phyloP scores from a whole-genome alignment of 306 rosid species.

The Cicer pinnatifidum region DNA sequence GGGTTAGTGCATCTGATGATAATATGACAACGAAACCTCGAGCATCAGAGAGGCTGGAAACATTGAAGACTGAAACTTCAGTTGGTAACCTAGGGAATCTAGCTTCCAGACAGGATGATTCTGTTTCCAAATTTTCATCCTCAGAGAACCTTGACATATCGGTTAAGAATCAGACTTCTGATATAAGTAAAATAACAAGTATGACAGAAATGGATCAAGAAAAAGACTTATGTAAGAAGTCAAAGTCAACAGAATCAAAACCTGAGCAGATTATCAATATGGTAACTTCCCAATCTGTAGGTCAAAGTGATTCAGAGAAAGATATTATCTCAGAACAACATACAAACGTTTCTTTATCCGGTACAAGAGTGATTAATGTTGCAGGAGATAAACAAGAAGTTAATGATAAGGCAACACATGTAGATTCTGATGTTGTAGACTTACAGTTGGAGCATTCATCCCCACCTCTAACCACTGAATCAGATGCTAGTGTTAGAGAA shows the following conservation, averaged over 20 bases:
- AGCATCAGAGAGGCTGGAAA: slow-evolving; percentile 50
- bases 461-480: slow-evolving; percentile 37
- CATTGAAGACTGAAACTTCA: slow-evolving; percentile 46
- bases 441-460: slow-evolving; percentile 50
- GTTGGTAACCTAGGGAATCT: slow-evolving; percentile 47
- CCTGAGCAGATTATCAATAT: slow-evolving; percentile 44
- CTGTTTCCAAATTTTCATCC: slow-evolving; percentile 45
- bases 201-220: slow-evolving; percentile 52
- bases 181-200: slow-evolving; percentile 27
- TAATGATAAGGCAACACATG: slow-evolving; percentile 43
- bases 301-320: slow-evolving; percentile 47
- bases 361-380: slow-evolving; percentile 38
- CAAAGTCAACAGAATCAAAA: slow-evolving; percentile 44
- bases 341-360: slow-evolving; percentile 44
- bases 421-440: slow-evolving; percentile 46
- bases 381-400: slow-evolving; percentile 48
- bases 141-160: slow-evolving; percentile 45
- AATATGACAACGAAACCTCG: slow-evolving; percentile 43
- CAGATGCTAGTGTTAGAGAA: slow-evolving; percentile 51
- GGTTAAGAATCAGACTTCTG: slow-evolving; percentile 45
- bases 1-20: slow-evolving; percentile 48
- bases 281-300: slow-evolving; percentile 41
- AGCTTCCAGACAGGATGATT: slow-evolving; percentile 49
- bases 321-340: slow-evolving; percentile 45
- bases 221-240: slow-evolving; percentile 44